Base-by-base conservation (phyloP, 257 asterid genomes). In the Henckelia pumila region DNA sequence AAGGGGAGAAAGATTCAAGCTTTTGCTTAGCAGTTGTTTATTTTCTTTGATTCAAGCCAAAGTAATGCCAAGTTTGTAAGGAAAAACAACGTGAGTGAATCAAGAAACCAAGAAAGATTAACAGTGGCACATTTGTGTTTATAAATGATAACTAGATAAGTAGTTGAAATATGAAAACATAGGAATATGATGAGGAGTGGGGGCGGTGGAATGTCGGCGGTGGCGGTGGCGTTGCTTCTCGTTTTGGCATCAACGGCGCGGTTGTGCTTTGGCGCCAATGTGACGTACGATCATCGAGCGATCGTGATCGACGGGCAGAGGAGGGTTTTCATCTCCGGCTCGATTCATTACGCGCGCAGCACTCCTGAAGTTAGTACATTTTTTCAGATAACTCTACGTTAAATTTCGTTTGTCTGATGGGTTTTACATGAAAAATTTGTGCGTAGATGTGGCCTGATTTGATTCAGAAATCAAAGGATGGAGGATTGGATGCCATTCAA, bases 371-470 rank as follows among this genome's bases (percentile, higher is more conserved):
- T 83, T 21, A 68, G 88, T 69, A 14, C 5, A 25, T 24, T 28
- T 6, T 28, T 6, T 6, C 30, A 28, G 30, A 28, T 28, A 17
- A 20, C 22, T 11, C 40, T 44, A 40, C 50, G 0, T 40, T 2
- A 40, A 40, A 40, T 23, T 10, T 2, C 5, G 22, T 20, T 19
- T 61, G 14, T 44, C 13, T 25, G 26, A n/a, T 7, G 49, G 28
- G 40, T n/a, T 55, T 4, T 64, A 7, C 63, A 23, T 72, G 6
- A 26, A 11, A 30, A 22, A 14, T 57, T 23, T 66, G 50, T 28
- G 10, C 63, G 60, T 77, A 91, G 97, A 91, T 91, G 97, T 91
- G 97, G 97, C 94, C 95, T 16, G 95, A 86, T 68, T 81, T 91
- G 73, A 85, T 91, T 62, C 89, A 86, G 71, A 88, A 88, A 71